Evolutionary conservation across 2,329 filamentous ascomycete species (phyloP), one percentile per base, ranked within the genome.

Genomic region (Colletotrichum ledebouriae): DNA sequence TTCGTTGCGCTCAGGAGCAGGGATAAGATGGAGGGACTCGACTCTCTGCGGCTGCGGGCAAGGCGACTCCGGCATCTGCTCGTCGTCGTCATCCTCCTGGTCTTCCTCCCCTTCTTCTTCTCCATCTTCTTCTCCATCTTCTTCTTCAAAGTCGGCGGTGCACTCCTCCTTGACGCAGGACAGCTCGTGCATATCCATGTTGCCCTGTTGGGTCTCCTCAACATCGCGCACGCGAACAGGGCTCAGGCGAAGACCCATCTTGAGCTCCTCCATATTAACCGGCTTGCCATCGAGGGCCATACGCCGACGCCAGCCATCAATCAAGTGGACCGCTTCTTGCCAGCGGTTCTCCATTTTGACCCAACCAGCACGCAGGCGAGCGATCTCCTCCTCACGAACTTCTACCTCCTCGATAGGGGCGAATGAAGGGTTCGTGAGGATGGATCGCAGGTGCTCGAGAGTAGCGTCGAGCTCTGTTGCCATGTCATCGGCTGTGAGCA

Each of bases 371-470:
- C 93, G 89, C 55, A 99, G 84, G 59, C 93, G 88, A 59, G 87
- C 86, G 71, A 99, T 98, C 77, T 98, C 94, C 68, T 97, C 92
- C 71, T 99, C 95, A 62, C 95, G 89, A n/a, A 94, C 82, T 75
- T 97, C 91, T 2, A 99, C 94, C 78, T 98, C 96, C 74, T 98
- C 96, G 22, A 98, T 89, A 0, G 95, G 93, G 13, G 98, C 96
- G 77, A 98, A 99, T 2, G 94, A 97, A 1, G 96, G 96, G 75
- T 98, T 98, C 9, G 94, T 98, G 50, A 99, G 84, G 42, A 99
- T 88, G 2, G 87, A 91, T 72, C 92, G 88, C 71, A 99, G 86
- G 75, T 97, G 94, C 39, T 92, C 89, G 69, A 98, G 85, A 10
- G 97, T 90, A 6, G 83, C 83, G 60, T 94, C 90, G 80, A 98